Conservation (phyloP, 441 rosid species). For the Kokia cookei region DNA sequence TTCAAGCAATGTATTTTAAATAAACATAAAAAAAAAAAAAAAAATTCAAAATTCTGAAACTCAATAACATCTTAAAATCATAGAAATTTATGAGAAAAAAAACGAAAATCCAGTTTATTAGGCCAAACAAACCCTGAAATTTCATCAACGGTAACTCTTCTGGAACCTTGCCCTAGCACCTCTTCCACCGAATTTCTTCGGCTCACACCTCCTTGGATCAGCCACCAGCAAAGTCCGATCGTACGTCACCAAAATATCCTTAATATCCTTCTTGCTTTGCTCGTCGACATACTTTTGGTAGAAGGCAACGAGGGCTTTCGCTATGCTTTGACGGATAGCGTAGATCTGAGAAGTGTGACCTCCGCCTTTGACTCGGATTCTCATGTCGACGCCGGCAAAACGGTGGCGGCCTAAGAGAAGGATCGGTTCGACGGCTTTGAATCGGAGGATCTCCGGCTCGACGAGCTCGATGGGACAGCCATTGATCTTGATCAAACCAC, state of each 20-base stretch:
- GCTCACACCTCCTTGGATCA: no score
- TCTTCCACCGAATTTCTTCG: no score
- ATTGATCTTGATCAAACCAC: no score
- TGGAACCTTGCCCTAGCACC: constrained; percentile 25
- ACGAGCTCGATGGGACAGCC: constrained; percentile 23
- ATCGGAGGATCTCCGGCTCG: constrained; percentile 65
- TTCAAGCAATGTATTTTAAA: no score
- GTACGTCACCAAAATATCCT: constrained; percentile 45
- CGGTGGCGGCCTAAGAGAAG: constrained; percentile 57
- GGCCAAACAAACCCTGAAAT: not conserved
- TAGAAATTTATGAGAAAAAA: no score
- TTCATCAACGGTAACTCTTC: constrained; percentile 63
- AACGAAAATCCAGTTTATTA: not conserved
- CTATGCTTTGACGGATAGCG: constrained; percentile 74
- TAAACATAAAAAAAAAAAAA: no score
- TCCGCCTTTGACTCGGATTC: constrained; percentile 59
- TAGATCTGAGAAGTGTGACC: constrained; percentile 21
- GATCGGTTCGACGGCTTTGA: constrained; percentile 60
- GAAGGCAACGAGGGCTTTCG: constrained; percentile 61
- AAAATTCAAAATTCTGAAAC: no score
- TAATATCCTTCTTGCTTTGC: constrained; percentile 69
- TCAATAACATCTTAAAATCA: no score
- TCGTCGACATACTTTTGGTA: constrained; percentile 70
- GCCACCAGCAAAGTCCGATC: no score
- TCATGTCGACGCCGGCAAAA: constrained; percentile 55